phyloP scores from a whole-genome alignment of 2,329 filamentous ascomycete species.

The Ploettnerulaceae sp. region DNA sequence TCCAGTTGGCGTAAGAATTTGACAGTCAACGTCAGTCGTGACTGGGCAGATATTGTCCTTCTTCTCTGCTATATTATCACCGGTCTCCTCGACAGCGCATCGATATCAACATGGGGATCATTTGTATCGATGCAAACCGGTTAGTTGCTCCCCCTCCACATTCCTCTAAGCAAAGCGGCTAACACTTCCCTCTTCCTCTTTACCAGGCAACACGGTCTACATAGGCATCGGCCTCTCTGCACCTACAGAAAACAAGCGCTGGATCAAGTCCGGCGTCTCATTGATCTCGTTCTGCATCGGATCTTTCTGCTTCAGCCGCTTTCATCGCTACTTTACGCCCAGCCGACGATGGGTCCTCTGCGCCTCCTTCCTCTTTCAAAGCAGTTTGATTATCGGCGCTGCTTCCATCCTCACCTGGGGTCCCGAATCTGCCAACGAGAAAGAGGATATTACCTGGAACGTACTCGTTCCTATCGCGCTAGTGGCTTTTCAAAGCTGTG shows the following conservation, averaged over 20 bases:
- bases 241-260: slow-evolving; percentile 50
- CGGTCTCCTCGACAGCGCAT: slow-evolving; percentile 70
- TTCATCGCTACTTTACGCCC: slow-evolving; percentile 59
- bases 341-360: slow-evolving; percentile 61
- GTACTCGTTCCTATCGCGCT: slow-evolving; percentile 63
- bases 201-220: slow-evolving; percentile 68
- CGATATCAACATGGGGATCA: slow-evolving; percentile 71
- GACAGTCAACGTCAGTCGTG: slow-evolving; percentile 48
- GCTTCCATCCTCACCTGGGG: slow-evolving; percentile 49
- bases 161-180: background rate
- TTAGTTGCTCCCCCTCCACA: slow-evolving; percentile 31
- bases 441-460: slow-evolving; percentile 49
- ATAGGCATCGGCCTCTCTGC: slow-evolving; percentile 68
- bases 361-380: slow-evolving; percentile 52
- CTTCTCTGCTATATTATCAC: slow-evolving; percentile 72
- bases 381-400: slow-evolving; percentile 45
- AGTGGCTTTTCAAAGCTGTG: slow-evolving; percentile 70
- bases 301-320: slow-evolving; percentile 64
- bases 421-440: slow-evolving; percentile 36
- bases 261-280: slow-evolving; percentile 68
- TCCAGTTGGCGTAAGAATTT: slow-evolving; percentile 14
- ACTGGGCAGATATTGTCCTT: slow-evolving; percentile 63
- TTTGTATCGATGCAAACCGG: slow-evolving; percentile 63
- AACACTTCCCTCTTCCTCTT: background rate
- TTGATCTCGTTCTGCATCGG: slow-evolving; percentile 68